Conservation (phyloP, 2,329 filamentous ascomycete species). For the Geoglossum cookeanum region DNA sequence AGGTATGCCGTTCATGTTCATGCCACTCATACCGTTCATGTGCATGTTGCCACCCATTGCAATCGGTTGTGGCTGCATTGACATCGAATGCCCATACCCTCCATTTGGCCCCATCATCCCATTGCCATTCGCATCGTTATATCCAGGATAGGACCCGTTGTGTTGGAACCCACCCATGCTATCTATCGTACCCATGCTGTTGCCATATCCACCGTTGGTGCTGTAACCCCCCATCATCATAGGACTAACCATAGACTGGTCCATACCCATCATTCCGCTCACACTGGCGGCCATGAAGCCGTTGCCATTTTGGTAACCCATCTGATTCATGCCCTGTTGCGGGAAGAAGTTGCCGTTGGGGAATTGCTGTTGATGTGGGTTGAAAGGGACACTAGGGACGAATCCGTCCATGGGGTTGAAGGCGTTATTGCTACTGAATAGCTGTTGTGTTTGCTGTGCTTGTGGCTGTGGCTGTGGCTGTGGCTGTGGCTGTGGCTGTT, state of each 20-base stretch:
- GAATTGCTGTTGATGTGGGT: slow-evolving; percentile 6
- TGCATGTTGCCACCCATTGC: slow-evolving; percentile 25
- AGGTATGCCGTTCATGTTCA: slow-evolving; percentile 14
- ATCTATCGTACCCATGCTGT: not conserved
- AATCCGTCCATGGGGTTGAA: slow-evolving; percentile 20
- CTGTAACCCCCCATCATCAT: slow-evolving; percentile 22
- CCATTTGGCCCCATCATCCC: slow-evolving; percentile 5
- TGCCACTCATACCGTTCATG: slow-evolving; percentile 16
- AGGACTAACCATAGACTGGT: slow-evolving; percentile 22
- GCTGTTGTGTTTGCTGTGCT: slow-evolving; percentile 12
- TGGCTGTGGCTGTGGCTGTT: slow-evolving; percentile 10
- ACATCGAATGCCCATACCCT: slow-evolving; percentile 3
- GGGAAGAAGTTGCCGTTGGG: slow-evolving; percentile 16
- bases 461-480: slow-evolving; percentile 9
- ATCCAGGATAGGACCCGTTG: not conserved
- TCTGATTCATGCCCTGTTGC: slow-evolving; percentile 15
- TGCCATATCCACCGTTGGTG: not conserved
- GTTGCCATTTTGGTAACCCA: slow-evolving; percentile 18
- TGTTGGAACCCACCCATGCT: not conserved
- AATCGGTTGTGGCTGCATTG: slow-evolving; percentile 10
- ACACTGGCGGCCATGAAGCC: slow-evolving; percentile 9
- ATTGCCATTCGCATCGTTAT: not conserved
- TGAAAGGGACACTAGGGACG: slow-evolving; percentile 1
- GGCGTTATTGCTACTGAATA: not conserved
- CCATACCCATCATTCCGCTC: slow-evolving; percentile 11